These are phyloP conservation scores for Gossypium longicalyx DNA, from an alignment of 345 rosid species.

Conservation along the genomic window DNA sequence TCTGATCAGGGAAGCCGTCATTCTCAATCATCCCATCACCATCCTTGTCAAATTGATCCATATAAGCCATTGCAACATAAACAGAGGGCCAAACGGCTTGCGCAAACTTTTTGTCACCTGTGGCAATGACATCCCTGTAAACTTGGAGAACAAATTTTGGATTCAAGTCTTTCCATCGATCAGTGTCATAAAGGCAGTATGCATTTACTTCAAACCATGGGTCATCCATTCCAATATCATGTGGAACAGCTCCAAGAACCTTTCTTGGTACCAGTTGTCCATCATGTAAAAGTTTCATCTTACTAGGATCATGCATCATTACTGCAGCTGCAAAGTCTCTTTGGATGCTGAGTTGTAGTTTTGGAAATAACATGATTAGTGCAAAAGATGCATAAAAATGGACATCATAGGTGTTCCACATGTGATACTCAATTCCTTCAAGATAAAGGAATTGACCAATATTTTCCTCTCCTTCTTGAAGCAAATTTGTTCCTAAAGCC, in stretches of 20 bases:
- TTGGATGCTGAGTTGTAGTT: constrained; percentile 85
- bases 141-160: constrained; percentile 94
- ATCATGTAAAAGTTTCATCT: constrained; percentile 50
- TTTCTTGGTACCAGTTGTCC: constrained; percentile 70
- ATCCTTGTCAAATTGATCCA: constrained; percentile 91
- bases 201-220: constrained; percentile 96
- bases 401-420: constrained; percentile 99
- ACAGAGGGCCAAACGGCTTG: constrained; percentile 89
- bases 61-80: constrained; percentile 83
- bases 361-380: constrained; percentile 81
- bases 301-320: constrained; percentile 85
- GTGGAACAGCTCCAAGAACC: constrained; percentile 96
- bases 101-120: constrained; percentile 83
- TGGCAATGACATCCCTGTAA: constrained; percentile 82
- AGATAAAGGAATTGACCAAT: constrained; percentile 90
- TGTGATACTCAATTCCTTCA: constrained; percentile 83
- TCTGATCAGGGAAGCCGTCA: constrained; percentile 96
- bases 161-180: constrained; percentile 92
- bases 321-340: constrained; percentile 94
- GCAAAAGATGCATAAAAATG: constrained; percentile 95
- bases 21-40: constrained; percentile 97
- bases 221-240: constrained; percentile 74
- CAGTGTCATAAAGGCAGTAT: constrained; percentile 63
- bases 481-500: constrained; percentile 86
- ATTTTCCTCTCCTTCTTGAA: constrained; percentile 89